Evolutionary conservation across 768 basidiomycete species (phyloP), one percentile per base, ranked within the genome.

Genomic region (Saitozyma sp.): DNA sequence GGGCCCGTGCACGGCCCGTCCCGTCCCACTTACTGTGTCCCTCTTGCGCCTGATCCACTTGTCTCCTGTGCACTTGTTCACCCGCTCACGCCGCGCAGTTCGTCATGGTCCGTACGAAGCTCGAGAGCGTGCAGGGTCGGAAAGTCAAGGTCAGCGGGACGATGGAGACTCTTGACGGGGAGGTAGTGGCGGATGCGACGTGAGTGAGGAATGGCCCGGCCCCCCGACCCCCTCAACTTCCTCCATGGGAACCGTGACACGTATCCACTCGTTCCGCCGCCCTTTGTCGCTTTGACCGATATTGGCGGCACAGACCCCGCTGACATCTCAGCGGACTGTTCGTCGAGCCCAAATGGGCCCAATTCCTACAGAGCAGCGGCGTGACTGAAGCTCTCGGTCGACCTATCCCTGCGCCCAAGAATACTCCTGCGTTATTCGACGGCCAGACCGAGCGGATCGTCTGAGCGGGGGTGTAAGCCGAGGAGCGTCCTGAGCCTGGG

Each of bases 311-410:
- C 43, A 17, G 14, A 19, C 41, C 19, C 13, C 19, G 51, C 50
- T 60, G 57, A 51, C n/a, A 48, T 52, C 41, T 5, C 40, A 91
- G 90, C 0, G 90, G 86, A 0, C 82, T 88, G 43, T 96, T 95
- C 71, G 86, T 97, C 13, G 92, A 97, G 71, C 94, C 94, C 1
- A 87, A 86, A 61, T 92, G 94, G 70, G 89, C 93, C 2, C 86
- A 87, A 60, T 82, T 92, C 54, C 82, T 96, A 37, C 86, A 86
- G 67, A 84, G 84, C 43, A 81, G 80, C 1, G 82, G 84, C 3
- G 78, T 92, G 0, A 84, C 83, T 58, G 84, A 88, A 64, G 84
- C 85, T 1, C 84, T 92, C 80, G 91, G 91, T 8, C 84, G 85
- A 56, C 85, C 85, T 17, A 59, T 72, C 19, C 67, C 69, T 45